Base-by-base conservation (phyloP, 2,329 filamentous ascomycete species). In the Chrysosporium queenslandicum region DNA sequence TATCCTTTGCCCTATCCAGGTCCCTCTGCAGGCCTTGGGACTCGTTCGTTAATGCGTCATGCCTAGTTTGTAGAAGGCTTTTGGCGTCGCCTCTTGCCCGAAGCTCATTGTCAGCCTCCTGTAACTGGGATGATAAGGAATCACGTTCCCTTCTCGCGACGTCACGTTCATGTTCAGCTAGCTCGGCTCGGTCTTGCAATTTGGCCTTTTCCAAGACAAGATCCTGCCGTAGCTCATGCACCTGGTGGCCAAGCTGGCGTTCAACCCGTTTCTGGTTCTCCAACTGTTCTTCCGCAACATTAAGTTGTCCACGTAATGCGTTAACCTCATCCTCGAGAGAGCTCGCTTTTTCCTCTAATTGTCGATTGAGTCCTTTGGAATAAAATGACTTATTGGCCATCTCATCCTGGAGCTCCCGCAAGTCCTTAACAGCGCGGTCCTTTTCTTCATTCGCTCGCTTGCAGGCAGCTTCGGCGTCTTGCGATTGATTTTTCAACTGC, bases 301-400 rank as follows among this genome's bases (percentile, higher is more conserved):
- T 60, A 54, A 77, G 70, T 56, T 75, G 69, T 54, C 74, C 68
- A 42, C 71, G 70, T 48, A 79, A 63, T 2, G 70, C 63, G 41
- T 80, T 78, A 4, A 87, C 69, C 53, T 89, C 84, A 42, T 78
- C 72, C 59, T 89, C 83, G 8, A 90, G 70, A 29, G 80, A 80
- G 48, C 74, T 70, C 7, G 81, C 71, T 65, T 82, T 87, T 58
- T 87, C 84, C 61, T 90, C 85, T 16, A 87, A 76, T 66, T 90
- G 85, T 29, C 85, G 79, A 49, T 81, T 86, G 7, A 87, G 74
- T 1, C 83, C 85, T 63, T 86, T 88, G 11, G 84, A 86, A 50
- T 81, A 80, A 34, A 88, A 77, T 0, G 86, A 90, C 60, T 88
- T 89, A 68, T 90, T 83, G 20, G 84, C 78, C 77, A 89, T 80